These are phyloP conservation scores for Jatropha curcas DNA, from an alignment of 345 rosid species.

Conservation along the genomic window DNA sequence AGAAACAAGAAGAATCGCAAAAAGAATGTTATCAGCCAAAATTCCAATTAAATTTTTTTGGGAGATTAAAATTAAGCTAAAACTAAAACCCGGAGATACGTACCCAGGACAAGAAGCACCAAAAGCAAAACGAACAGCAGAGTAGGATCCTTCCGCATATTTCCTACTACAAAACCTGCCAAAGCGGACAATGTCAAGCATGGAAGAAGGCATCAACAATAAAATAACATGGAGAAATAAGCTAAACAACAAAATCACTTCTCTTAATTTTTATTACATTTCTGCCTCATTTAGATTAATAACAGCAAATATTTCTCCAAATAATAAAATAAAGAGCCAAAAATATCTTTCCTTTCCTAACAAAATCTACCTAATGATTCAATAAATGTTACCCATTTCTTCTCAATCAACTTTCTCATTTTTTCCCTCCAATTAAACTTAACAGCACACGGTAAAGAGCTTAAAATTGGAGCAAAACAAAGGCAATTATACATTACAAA, in stretches of 20 bases:
- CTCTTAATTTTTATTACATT: not conserved
- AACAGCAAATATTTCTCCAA: not conserved
- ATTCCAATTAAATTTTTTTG: not conserved
- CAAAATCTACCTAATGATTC: too few species aligned
- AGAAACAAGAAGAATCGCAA: not conserved
- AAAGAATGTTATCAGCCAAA: not conserved
- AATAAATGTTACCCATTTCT: too few species aligned
- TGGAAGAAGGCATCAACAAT: not conserved
- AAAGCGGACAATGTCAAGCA: not conserved
- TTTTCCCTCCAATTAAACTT: too few species aligned
- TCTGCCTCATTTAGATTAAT: not conserved
- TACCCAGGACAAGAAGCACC: slow-evolving; percentile 54
- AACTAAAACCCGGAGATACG: slow-evolving; percentile 10
- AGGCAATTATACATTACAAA: not conserved
- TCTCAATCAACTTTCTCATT: too few species aligned
- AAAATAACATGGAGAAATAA: not conserved
- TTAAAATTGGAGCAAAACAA: not conserved
- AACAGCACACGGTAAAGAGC: not conserved
- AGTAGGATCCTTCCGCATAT: slow-evolving; percentile 45
- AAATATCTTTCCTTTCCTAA: not conserved
- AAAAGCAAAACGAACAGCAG: slow-evolving; percentile 41
- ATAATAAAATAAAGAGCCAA: not conserved
- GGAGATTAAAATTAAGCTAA: not conserved
- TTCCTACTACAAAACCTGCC: slow-evolving; percentile 40
- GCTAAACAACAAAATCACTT: not conserved